These are phyloP conservation scores for Alternaria brassicicola DNA, from an alignment of 2,329 filamentous ascomycete species.

Conservation along the genomic window DNA sequence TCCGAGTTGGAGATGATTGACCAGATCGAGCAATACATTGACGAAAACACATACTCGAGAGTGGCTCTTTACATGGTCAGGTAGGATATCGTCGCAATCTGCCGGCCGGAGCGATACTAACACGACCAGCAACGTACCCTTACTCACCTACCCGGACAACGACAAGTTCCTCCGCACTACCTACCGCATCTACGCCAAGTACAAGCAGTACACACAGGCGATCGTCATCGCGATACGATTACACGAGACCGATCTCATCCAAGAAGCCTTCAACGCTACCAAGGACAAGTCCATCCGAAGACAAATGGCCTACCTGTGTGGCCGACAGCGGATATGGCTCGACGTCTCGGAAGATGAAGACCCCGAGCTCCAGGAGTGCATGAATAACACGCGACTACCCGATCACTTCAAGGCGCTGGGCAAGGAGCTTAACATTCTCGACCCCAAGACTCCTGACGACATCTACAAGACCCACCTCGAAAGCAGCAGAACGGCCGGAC, in stretches of 20 bases:
- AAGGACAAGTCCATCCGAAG: slow-evolving; percentile 83
- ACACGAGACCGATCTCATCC: slow-evolving; percentile 84
- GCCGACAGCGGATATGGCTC: slow-evolving; percentile 86
- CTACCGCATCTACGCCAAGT: slow-evolving; percentile 90
- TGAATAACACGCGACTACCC: slow-evolving; percentile 85
- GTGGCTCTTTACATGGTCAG: slow-evolving; percentile 97
- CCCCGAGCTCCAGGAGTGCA: slow-evolving; percentile 76
- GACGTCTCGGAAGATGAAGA: slow-evolving; percentile 75
- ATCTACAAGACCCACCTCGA: slow-evolving; percentile 99
- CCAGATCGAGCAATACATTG: slow-evolving; percentile 83
- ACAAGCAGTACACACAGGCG: slow-evolving; percentile 91
- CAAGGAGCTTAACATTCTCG: slow-evolving; percentile 95
- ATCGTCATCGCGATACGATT: slow-evolving; percentile 93
- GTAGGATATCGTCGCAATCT: slow-evolving; percentile 32
- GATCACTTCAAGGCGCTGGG: slow-evolving; percentile 93
- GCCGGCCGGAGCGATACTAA: slow-evolving; percentile 23
- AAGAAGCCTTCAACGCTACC: slow-evolving; percentile 78
- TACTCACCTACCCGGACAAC: slow-evolving; percentile 97
- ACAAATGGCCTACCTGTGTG: slow-evolving; percentile 92
- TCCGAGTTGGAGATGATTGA: slow-evolving; percentile 98
- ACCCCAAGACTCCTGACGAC: slow-evolving; percentile 95
- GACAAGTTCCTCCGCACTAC: slow-evolving; percentile 92
- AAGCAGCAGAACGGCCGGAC: slow-evolving; percentile 87
- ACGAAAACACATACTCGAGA: slow-evolving; percentile 89
- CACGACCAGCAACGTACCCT: slow-evolving; percentile 79